A percentile compares a stretch with the other conserved stretches of the same genome.
phyloP scores from a whole-genome alignment of 805 yeast genomes.

The Yarrowia keelungensis region DNA sequence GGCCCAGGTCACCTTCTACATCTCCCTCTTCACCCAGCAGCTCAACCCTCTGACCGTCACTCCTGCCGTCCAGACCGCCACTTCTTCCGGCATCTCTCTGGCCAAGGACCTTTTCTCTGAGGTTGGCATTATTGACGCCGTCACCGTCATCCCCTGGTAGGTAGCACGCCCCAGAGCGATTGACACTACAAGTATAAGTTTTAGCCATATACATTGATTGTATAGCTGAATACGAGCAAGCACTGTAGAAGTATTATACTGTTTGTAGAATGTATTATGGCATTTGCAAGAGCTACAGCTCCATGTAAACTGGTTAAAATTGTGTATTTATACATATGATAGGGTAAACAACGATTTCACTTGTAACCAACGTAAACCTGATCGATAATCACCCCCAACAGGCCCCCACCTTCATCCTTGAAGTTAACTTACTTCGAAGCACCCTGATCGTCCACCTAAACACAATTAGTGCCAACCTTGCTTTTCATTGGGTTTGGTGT shows the following conservation, averaged over 20 bases:
- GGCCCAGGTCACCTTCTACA: conserved; percentile 22
- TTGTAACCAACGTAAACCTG: too few species aligned
- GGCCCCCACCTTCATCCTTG: background rate
- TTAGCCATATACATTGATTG: background rate
- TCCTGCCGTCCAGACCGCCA: conserved; percentile 39
- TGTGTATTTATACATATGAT: too few species aligned
- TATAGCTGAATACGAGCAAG: too few species aligned
- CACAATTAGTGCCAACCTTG: conserved; percentile 30
- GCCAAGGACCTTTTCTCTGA: conserved; percentile 42
- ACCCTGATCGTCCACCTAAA: conserved; percentile 2
- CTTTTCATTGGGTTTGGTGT: conserved; percentile 32
- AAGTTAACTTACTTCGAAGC: background rate
- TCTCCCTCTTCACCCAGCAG: conserved; percentile 36
- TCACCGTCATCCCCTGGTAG: conserved; percentile 38
- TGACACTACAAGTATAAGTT: background rate
- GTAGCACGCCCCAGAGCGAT: background rate
- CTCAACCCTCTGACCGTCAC: conserved; percentile 40
- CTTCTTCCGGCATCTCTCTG: conserved; percentile 40
- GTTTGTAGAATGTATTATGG: too few species aligned
- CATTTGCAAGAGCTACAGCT: too few species aligned
- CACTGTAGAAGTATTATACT: too few species aligned
- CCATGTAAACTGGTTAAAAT: too few species aligned
- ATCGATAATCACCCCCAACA: background rate
- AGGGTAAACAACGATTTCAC: too few species aligned
- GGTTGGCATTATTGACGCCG: conserved; percentile 39